phyloP scores from a whole-genome alignment of 73 alveolate genomes.

The Paraurostyla sp. region DNA sequence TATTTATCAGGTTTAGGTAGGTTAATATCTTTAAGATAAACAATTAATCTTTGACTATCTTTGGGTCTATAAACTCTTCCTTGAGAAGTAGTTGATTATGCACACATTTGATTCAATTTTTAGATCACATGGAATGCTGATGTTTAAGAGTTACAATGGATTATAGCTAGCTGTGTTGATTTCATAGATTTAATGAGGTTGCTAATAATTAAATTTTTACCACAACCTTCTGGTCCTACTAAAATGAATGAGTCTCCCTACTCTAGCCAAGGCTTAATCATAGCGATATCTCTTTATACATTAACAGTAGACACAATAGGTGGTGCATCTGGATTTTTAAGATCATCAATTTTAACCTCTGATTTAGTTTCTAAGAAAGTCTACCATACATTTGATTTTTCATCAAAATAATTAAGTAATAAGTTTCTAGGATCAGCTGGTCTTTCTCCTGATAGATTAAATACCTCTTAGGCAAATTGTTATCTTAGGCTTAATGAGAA shows the following conservation, averaged over 20 bases:
- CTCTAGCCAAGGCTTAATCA: conserved; percentile 95
- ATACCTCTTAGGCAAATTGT: conserved; percentile 86
- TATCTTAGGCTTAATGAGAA: conserved; percentile 85
- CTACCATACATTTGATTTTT: conserved; percentile 59
- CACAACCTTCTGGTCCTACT: conserved; percentile 99
- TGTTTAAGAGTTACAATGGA: conserved; percentile 95
- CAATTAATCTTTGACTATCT: conserved; percentile 95
- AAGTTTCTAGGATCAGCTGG: conserved; percentile 88
- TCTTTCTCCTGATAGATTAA: conserved; percentile 81
- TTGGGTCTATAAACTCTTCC: conserved; percentile 98
- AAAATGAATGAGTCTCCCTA: conserved; percentile 97
- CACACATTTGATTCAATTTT: conserved; percentile 98
- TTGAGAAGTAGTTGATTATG: conserved; percentile 91
- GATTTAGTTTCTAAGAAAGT: conserved; percentile 76
- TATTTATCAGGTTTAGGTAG: conserved; percentile 99
- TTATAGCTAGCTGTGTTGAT: conserved; percentile 91
- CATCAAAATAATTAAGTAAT: conserved; percentile 85
- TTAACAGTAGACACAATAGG: conserved; percentile 95
- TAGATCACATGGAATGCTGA: conserved; percentile 96
- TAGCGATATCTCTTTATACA: conserved; percentile 85
- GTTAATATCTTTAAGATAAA: conserved; percentile 99
- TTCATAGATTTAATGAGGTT: conserved; percentile 92
- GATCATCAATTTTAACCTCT: conserved; percentile 73
- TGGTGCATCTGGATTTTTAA: conserved; percentile 84
- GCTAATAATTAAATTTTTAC: conserved; percentile 97